Conservation (phyloP, 371 early-diverging fungal species). For the Capillidium heterosporum region DNA sequence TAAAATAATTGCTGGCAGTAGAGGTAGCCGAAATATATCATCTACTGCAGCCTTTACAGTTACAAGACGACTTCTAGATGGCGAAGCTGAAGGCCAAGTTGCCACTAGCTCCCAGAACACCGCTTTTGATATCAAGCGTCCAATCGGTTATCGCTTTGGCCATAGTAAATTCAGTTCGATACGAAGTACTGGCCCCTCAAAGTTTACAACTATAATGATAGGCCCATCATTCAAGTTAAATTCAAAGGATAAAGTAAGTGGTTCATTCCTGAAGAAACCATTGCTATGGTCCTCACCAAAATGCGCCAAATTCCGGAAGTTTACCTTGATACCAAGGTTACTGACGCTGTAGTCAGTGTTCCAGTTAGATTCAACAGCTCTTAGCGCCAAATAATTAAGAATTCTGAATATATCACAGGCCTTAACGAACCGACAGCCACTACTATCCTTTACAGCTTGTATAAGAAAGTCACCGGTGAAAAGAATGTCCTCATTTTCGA, state of each 20-base stretch:
- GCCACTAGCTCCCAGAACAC: slow-evolving; percentile 71
- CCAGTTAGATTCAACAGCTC: slow-evolving; percentile 87
- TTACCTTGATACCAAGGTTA: slow-evolving; percentile 79
- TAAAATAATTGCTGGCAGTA: slow-evolving; percentile 73
- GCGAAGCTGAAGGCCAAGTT: slow-evolving; percentile 66
- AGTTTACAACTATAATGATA: slow-evolving; percentile 55
- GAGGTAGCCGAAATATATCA: slow-evolving; percentile 72
- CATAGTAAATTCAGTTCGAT: slow-evolving; percentile 70
- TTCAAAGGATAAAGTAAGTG: slow-evolving; percentile 77
- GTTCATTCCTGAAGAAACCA: slow-evolving; percentile 92
- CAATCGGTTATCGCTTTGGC: slow-evolving; percentile 71
- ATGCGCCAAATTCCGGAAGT: slow-evolving; percentile 95
- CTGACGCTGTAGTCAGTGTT: slow-evolving; percentile 89
- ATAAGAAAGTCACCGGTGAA: slow-evolving; percentile 39
- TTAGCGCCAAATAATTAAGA: slow-evolving; percentile 66
- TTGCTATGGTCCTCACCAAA: slow-evolving; percentile 84
- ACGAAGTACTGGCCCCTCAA: slow-evolving; percentile 84
- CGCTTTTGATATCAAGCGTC: slow-evolving; percentile 87
- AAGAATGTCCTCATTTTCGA: slow-evolving; percentile 74
- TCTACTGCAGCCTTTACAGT: slow-evolving; percentile 76
- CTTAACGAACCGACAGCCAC: slow-evolving; percentile 86
- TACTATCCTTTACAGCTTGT: slow-evolving; percentile 77
- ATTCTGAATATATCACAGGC: slow-evolving; percentile 61
- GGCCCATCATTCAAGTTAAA: slow-evolving; percentile 60
- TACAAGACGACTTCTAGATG: slow-evolving; percentile 71